A percentile compares a stretch with the other conserved stretches of the same genome.
Evolutionary conservation across 306 rosid genomes (phyloP).

Genomic region (Lathyrus aphaca): DNA sequence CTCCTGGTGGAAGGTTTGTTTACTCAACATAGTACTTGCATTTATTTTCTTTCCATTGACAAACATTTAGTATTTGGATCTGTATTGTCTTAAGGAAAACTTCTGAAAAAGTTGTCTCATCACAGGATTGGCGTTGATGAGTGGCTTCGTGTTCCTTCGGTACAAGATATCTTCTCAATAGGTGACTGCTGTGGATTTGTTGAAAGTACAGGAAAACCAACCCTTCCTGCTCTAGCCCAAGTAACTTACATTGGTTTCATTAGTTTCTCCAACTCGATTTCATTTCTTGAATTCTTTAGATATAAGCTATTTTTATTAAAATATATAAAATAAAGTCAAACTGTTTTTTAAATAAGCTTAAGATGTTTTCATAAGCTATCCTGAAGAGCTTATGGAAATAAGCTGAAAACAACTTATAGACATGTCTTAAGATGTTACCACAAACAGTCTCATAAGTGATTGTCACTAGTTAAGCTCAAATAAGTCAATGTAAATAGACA

Average conservation of each 20-base stretch:
- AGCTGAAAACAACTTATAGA: too few relatives aligned
- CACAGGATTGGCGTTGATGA: conserved; percentile 92
- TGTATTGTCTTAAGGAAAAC: conserved; percentile 1
- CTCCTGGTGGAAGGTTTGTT: conserved; percentile 93
- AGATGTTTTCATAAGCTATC: too few relatives aligned
- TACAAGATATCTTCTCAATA: conserved; percentile 77
- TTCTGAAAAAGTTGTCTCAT: conserved; percentile 13
- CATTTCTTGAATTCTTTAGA: conserved; percentile 20
- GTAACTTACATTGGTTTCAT: conserved; percentile 45
- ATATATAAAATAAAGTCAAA: too few relatives aligned
- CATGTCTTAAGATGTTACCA: too few relatives aligned
- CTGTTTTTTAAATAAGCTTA: too few relatives aligned
- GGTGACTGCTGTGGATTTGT: conserved; percentile 96
- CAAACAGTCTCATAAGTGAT: too few relatives aligned
- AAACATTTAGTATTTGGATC: conserved; percentile 9
- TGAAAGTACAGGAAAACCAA: conserved; percentile 84
- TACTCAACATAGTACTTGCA: conserved; percentile 30
- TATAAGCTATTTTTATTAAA: too few relatives aligned
- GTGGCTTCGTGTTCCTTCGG: conserved; percentile 83
- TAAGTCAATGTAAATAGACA: too few relatives aligned
- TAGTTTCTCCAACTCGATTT: conserved; percentile 3
- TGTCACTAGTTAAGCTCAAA: too few relatives aligned
- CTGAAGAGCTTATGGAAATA: too few relatives aligned
- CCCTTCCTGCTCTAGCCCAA: conserved; percentile 95
- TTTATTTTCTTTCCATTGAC: conserved; percentile 26